Evolutionary conservation across 768 basidiomycete species (phyloP), one percentile per base, ranked within the genome.

Genomic region (Lentinula sp.): DNA sequence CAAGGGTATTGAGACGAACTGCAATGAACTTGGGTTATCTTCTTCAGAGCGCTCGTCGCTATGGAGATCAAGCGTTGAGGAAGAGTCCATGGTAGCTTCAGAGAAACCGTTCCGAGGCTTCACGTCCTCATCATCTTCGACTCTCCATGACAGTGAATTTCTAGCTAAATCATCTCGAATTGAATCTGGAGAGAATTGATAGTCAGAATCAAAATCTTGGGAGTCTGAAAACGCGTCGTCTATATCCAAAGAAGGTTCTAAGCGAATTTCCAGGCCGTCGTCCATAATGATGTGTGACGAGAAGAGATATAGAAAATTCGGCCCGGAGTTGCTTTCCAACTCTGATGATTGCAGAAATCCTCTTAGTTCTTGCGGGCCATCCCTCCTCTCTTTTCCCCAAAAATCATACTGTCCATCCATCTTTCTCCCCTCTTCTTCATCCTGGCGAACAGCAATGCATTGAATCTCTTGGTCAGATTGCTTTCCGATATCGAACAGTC

Each of bases 371-470:
- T 52, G 86, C 90, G 2, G 95, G 94, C 40, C 93, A 97, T 74
- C 79, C 84, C 4, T 95, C 95, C 0, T 90, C 92, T 1, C 78
- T 97, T 56, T 94, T 97, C 73, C 80, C 84, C 16, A 66, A 73
- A 28, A 85, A 83, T 60, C 76, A 84, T 61, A 74, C 74, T 35
- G 69, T 91, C 45, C 81, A 86, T 67, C 83, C 89, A 4, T 80
- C 85, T 0, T 87, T 93, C 67, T 61, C 72, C 5, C 78, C 85
- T 3, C 83, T 94, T 15, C 82, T 97, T 3, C 94, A 97, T 68
- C 94, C 94, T 2, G 94, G 94, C 9, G 94, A 96, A 69, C 81
- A 87, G 57, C 84, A 94, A 70, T 89, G 87, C 64, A 80, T 95
- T n/a, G 87, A 93, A 67, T 81, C 84, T 9, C 82, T 97, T 2